Evolutionary conservation across 441 rosid genomes (phyloP).

Genomic region (Adansonia grandidieri): DNA sequence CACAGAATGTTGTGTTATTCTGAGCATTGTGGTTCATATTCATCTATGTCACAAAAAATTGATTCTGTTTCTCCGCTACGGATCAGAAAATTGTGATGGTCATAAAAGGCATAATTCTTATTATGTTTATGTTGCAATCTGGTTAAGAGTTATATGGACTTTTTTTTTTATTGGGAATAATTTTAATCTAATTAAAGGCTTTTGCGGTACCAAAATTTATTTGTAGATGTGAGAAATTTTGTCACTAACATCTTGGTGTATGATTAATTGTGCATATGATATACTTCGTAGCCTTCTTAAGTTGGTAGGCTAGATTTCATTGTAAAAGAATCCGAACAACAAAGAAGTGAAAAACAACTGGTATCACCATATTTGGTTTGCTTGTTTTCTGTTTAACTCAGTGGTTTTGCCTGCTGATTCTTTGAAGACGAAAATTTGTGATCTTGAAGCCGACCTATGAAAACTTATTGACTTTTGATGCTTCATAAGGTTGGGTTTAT

Average conservation of each 20-base stretch:
- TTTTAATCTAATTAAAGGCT: conserved; percentile 12
- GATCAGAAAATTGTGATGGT: not conserved
- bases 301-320: not conserved
- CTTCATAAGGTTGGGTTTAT: not conserved
- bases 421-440: conserved; percentile 1
- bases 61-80: not conserved
- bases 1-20: not conserved
- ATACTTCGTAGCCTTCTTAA: not conserved
- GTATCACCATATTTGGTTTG: not conserved
- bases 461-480: not conserved
- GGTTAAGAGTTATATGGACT: not conserved
- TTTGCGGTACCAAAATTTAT: not conserved
- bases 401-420: conserved; percentile 3
- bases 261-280: not conserved
- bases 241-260: not conserved
- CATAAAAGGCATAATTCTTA: not conserved
- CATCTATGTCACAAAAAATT: not conserved
- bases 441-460: not conserved
- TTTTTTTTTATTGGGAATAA: not conserved
- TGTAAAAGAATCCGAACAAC: not conserved
- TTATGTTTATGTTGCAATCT: not conserved
- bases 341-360: not conserved
- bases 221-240: not conserved
- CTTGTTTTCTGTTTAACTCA: not conserved
- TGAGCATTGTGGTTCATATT: not conserved